Evolutionary conservation across 257 asterid species (phyloP).

Genomic region (Oldenlandia corymbosa): DNA sequence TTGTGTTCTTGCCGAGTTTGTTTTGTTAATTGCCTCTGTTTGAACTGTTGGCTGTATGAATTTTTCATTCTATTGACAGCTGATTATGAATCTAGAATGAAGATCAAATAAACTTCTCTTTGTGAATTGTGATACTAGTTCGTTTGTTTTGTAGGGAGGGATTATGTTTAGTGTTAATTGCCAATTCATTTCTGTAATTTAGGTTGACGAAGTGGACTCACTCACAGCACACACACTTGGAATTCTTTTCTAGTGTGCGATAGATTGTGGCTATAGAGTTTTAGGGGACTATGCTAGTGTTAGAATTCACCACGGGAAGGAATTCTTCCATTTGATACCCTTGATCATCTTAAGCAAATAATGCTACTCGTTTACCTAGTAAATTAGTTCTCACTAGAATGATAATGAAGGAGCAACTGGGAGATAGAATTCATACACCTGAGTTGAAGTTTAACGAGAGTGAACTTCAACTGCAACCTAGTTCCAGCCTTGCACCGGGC

Average conservation of each 20-base stretch:
- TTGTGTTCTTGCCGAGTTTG: no score
- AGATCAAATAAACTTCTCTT: not conserved
- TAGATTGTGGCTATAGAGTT: not conserved
- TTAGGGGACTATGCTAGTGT: not conserved
- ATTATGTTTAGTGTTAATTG: not conserved
- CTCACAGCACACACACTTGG: not conserved
- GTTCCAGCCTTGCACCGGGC: not conserved
- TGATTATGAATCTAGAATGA: not conserved
- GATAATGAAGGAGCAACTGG: not conserved
- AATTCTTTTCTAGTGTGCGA: not conserved
- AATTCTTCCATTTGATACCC: not conserved
- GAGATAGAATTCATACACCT: not conserved
- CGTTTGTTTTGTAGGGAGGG: not conserved
- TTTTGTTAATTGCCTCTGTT: no score
- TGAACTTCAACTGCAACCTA: not conserved
- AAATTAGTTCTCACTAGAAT: not conserved
- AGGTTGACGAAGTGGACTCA: no score
- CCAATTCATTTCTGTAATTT: not conserved
- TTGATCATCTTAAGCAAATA: not conserved
- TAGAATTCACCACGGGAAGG: not conserved
- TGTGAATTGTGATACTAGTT: not conserved
- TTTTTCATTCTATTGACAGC: not conserved
- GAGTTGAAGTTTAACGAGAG: not conserved
- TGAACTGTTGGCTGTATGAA: no score
- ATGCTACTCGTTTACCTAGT: not conserved